These are phyloP conservation scores for Ophiostoma ips DNA, from an alignment of 2,329 filamentous ascomycete genomes.

Conservation along the genomic window DNA sequence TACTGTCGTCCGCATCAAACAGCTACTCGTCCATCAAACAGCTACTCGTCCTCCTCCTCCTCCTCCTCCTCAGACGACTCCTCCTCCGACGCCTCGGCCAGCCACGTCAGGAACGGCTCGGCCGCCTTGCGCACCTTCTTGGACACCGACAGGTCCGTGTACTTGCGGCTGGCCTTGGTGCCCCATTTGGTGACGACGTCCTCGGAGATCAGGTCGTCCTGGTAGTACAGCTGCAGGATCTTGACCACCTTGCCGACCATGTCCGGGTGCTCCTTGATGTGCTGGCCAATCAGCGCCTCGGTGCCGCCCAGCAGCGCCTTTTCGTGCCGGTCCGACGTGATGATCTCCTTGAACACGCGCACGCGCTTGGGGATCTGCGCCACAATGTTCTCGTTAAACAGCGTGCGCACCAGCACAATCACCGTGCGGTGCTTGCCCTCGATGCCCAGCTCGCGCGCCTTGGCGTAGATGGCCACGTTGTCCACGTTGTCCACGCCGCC, in stretches of 20 bases:
- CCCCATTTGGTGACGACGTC: constrained; percentile 86
- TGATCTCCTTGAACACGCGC: constrained; percentile 79
- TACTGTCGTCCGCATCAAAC: not conserved
- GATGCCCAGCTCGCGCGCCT: constrained; percentile 92
- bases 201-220: constrained; percentile 78
- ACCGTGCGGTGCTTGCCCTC: constrained; percentile 89
- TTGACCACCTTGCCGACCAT: constrained; percentile 64
- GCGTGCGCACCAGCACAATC: constrained; percentile 78
- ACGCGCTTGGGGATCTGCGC: constrained; percentile 77
- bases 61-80: constrained; percentile 38
- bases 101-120: constrained; percentile 88
- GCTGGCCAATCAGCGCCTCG: constrained; percentile 68
- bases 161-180: constrained; percentile 94
- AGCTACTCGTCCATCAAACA: not conserved
- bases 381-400: constrained; percentile 83
- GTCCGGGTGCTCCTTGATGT: constrained; percentile 64
- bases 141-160: constrained; percentile 75
- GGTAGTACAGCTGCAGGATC: constrained; percentile 80
- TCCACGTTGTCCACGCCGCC: constrained; percentile 66
- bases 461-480: constrained; percentile 85
- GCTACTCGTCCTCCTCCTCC: constrained; percentile 17
- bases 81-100: constrained; percentile 67
- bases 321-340: constrained; percentile 84
- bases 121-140: constrained; percentile 94
- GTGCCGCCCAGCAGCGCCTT: constrained; percentile 91